phyloP scores from a whole-genome alignment of 495 filamentous ascomycete species.

The Glutinoglossum americanum region DNA sequence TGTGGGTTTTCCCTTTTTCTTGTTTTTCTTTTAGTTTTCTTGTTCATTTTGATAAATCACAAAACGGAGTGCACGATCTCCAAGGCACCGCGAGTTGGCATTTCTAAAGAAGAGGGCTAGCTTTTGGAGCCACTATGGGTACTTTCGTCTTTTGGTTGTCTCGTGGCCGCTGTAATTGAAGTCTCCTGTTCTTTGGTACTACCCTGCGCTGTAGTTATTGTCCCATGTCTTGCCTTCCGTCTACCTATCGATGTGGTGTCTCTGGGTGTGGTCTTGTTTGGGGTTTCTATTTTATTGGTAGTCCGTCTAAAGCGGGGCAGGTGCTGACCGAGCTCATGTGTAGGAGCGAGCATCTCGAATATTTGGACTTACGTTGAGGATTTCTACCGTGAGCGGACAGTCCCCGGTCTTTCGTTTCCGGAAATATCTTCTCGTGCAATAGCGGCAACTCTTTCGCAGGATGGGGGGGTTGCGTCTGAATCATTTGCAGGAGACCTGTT shows the following conservation, averaged over 20 bases:
- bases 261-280: neutral
- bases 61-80: no score
- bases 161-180: no score
- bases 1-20: conserved; percentile 18
- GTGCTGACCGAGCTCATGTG: neutral
- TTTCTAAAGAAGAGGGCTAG: no score
- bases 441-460: neutral
- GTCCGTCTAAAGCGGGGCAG: neutral
- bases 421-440: neutral
- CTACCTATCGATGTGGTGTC: neutral
- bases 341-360: neutral
- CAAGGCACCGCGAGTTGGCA: no score
- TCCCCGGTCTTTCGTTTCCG: neutral
- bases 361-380: conserved; percentile 1
- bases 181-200: no score
- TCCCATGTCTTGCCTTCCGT: neutral
- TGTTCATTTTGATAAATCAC: no score
- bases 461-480: neutral
- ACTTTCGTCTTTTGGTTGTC: no score
- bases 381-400: neutral
- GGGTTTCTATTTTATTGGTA: neutral
- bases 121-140: no score
- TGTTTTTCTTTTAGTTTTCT: conserved; percentile 1
- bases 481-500: neutral
- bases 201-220: neutral